Percentiles rank a stretch among this genome's conserved stretches.
Conservation (phyloP, 345 rosid genomes). For the Aquilaria yunnanensis region DNA sequence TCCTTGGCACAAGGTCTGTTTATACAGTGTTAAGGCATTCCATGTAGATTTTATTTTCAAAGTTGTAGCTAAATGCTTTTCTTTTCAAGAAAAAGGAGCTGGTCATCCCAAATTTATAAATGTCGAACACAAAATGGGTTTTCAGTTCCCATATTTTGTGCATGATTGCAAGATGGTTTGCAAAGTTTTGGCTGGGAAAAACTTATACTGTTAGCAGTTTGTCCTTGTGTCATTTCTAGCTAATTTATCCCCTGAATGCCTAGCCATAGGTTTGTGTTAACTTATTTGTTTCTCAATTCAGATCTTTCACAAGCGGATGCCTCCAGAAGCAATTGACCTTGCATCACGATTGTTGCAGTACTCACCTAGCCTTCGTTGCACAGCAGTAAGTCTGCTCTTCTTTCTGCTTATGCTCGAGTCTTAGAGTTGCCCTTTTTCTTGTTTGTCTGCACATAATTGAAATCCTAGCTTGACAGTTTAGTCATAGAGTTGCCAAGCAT, state of each 20-base stretch:
- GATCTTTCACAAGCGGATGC: constrained; percentile 83
- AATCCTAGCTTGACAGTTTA: neutral
- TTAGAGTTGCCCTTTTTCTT: neutral
- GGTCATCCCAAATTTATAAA: neutral
- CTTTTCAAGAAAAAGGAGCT: neutral
- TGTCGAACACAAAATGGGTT: too few species aligned
- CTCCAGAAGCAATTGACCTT: constrained; percentile 89
- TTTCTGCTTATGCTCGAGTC: neutral
- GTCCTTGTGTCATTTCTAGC: neutral
- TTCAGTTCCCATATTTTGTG: too few species aligned
- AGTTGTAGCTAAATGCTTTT: neutral
- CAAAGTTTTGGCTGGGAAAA: too few species aligned
- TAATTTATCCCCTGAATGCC: neutral
- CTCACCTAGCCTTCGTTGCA: constrained; percentile 73
- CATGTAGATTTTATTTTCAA: too few species aligned
- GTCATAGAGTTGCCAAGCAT: neutral
- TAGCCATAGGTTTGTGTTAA: neutral
- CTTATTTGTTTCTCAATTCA: constrained; percentile 16
- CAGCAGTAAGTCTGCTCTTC: constrained; percentile 50
- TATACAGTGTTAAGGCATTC: constrained; percentile 1
- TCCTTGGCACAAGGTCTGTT: constrained; percentile 81
- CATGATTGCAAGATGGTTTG: neutral
- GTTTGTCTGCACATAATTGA: neutral
- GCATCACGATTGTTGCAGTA: constrained; percentile 81
- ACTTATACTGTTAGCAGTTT: neutral